Base-by-base conservation (phyloP, 176 grass and related monocot species). In the Carex pumila region DNA sequence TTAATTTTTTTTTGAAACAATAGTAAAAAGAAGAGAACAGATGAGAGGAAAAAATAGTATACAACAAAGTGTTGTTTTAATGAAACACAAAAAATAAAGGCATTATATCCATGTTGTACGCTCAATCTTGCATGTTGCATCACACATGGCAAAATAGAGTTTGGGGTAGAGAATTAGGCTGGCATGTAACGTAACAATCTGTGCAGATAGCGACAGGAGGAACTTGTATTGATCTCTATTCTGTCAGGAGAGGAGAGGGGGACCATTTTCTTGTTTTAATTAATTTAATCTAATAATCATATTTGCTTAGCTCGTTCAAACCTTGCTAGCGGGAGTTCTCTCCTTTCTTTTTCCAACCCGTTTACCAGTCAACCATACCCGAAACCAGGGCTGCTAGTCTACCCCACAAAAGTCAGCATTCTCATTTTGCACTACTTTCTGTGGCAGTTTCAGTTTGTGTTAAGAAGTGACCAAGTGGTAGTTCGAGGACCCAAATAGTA, bases 301-400 rank as follows among this genome's bases (percentile, higher is more conserved):
- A 73, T 56, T 78, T 78, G 22, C 52, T 78, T 78, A 57, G 50
- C 73, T 78, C 52, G 52, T 78, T 78, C 73, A 78, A 78, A 78
- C 29, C 6, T 78, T 78, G 6, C 13, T 54, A 52, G 71, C 71
- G 47, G 71, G 71, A 75, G 22, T 19, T 54, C 5, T 21, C 45
- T n/a, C 7, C 34, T 53, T 14, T 30, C 49, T 52, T 30, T 75
- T 2, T 29, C 43, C 0, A 75, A 15, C 22, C 22, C 47, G 47
- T 53, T 47, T 31, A 31, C 47, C 47, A 53, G 71, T 75, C 71
- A 75, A 73, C 43, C 11, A 21, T 30, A 75, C 19, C 43, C 3
- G 21, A 52, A 75, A 25, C 13, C 71, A 6, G 5, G 37, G 5
- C 37, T 39, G 37, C 4, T 21, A 1, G 50, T 57, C 72, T 54